These are phyloP conservation scores for Jatropha curcas DNA, from an alignment of 345 rosid genomes.

Conservation along the genomic window DNA sequence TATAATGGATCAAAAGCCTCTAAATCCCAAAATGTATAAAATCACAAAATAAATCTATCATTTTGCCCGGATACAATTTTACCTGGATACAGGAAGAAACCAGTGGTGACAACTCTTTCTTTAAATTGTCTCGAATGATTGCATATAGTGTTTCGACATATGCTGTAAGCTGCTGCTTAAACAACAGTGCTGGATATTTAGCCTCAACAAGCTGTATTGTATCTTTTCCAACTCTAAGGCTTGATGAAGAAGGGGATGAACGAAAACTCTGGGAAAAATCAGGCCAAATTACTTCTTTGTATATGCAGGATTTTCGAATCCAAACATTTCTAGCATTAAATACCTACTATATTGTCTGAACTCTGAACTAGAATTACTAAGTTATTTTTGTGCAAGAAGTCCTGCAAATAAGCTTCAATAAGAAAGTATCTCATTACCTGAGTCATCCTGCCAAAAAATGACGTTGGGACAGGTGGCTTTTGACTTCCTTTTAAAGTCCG, in stretches of 20 bases:
- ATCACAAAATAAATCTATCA: not conserved
- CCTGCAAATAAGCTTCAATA: not conserved
- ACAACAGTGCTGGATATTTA: conserved; percentile 90
- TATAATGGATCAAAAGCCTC: not conserved
- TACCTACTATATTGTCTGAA: not conserved
- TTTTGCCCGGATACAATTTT: too few species aligned
- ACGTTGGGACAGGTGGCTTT: conserved; percentile 74
- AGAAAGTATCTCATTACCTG: conserved; percentile 10
- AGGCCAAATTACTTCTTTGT: conserved; percentile 3
- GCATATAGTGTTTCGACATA: conserved; percentile 94
- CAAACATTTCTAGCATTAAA: conserved; percentile 8
- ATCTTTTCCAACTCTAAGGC: conserved; percentile 57
- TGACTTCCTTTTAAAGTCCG: conserved; percentile 28
- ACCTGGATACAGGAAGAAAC: conserved; percentile 93
- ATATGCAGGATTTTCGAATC: not conserved
- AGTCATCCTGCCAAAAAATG: conserved; percentile 92
- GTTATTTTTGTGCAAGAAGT: not conserved
- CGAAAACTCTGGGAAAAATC: conserved; percentile 72
- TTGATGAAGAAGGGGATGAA: conserved; percentile 78
- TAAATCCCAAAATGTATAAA: not conserved
- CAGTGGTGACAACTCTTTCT: conserved; percentile 73
- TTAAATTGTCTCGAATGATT: conserved; percentile 88
- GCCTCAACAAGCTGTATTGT: conserved; percentile 79
- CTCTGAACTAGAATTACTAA: not conserved
- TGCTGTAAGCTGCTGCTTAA: conserved; percentile 96